Evolutionary conservation across 108 stramenopile species (phyloP).

Genomic region (Schizochytrium sp.): DNA sequence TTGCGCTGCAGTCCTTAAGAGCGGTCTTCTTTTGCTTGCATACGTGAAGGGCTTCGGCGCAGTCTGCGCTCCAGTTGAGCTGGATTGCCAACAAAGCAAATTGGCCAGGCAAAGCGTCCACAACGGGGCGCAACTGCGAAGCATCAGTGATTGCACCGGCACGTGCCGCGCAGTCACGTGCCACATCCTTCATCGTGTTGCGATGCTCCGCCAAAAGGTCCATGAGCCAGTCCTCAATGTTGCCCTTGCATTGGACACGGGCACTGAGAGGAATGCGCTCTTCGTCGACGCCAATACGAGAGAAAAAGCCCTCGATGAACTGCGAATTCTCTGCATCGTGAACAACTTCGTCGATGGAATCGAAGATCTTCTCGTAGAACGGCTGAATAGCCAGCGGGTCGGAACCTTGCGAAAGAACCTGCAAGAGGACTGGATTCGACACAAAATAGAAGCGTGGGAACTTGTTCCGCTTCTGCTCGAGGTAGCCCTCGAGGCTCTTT

Average conservation of each 20-base stretch:
- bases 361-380: slow-evolving; percentile 71
- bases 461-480: slow-evolving; percentile 78
- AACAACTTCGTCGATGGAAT: slow-evolving; percentile 66
- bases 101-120: slow-evolving; percentile 68
- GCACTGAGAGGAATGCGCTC: slow-evolving; percentile 60
- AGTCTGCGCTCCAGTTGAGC: slow-evolving; percentile 73
- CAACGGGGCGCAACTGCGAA: slow-evolving; percentile 60
- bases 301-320: slow-evolving; percentile 67
- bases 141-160: slow-evolving; percentile 42
- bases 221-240: slow-evolving; percentile 83
- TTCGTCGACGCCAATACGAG: slow-evolving; percentile 58
- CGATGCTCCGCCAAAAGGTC: slow-evolving; percentile 66
- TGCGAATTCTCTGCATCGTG: slow-evolving; percentile 76
- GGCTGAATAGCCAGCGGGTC: slow-evolving; percentile 82
- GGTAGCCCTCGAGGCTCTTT: slow-evolving; percentile 78
- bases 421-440: slow-evolving; percentile 72
- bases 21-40: slow-evolving; percentile 65
- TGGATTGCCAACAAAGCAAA: slow-evolving; percentile 79
- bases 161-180: slow-evolving; percentile 55
- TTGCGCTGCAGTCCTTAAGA: slow-evolving; percentile 66
- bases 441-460: slow-evolving; percentile 88
- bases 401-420: slow-evolving; percentile 76
- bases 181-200: slow-evolving; percentile 66
- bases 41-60: slow-evolving; percentile 67
- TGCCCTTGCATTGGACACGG: slow-evolving; percentile 68